These are phyloP conservation scores for Hypoxylon sp. DNA, from an alignment of 2,329 filamentous ascomycete genomes.

Conservation along the genomic window DNA sequence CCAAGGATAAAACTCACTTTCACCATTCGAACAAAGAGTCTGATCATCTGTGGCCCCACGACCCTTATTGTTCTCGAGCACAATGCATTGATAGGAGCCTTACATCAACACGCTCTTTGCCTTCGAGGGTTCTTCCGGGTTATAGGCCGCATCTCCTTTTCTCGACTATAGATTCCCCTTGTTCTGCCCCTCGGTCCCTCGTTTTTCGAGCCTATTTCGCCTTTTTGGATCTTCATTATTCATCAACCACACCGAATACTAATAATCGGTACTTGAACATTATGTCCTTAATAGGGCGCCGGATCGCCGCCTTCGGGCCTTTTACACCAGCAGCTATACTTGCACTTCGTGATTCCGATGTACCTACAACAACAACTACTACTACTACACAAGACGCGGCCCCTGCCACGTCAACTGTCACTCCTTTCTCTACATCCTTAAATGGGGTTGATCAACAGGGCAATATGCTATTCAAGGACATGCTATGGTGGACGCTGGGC, in stretches of 20 bases:
- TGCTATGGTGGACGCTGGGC: constrained; percentile 73
- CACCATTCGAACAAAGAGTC: constrained; percentile 43
- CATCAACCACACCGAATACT: constrained; percentile 24
- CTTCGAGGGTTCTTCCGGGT: constrained; percentile 48
- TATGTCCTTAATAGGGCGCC: constrained; percentile 54
- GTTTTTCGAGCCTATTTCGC: constrained; percentile 18
- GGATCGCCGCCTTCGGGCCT: constrained; percentile 53
- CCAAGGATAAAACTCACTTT: constrained; percentile 34
- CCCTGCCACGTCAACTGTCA: constrained; percentile 64
- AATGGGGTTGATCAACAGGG: constrained; percentile 72
- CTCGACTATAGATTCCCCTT: constrained; percentile 50
- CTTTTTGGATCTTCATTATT: constrained; percentile 30
- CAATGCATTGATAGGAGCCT: constrained; percentile 52
- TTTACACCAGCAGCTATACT: constrained; percentile 50
- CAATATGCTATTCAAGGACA: constrained; percentile 70
- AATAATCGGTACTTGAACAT: constrained; percentile 25
- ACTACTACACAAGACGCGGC: constrained; percentile 47
- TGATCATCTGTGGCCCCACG: constrained; percentile 2
- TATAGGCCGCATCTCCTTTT: constrained; percentile 33
- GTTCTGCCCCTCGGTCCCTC: constrained; percentile 34
- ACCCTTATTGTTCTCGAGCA: constrained; percentile 44
- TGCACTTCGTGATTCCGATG: constrained; percentile 48
- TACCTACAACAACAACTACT: constrained; percentile 36
- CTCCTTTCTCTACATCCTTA: constrained; percentile 69
- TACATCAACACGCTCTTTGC: constrained; percentile 47